Base-by-base conservation (phyloP, 2,329 filamentous ascomycete species). In the Clarireedia sp. region DNA sequence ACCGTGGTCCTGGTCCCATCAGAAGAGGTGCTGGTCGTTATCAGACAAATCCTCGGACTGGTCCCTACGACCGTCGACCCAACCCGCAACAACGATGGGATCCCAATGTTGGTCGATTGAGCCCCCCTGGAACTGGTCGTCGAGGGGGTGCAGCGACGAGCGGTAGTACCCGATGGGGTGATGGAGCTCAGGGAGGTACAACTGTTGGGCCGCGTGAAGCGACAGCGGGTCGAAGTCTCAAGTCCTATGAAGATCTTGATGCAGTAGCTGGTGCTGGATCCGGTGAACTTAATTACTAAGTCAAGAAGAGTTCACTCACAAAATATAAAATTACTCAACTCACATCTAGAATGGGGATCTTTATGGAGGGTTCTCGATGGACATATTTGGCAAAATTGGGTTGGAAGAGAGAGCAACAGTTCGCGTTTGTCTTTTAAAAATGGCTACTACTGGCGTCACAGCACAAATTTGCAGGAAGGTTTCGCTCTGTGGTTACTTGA, bases 171-270 rank as follows among this genome's bases (percentile, higher is more conserved):
- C 77, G 83, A 62, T 88, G 86, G 80, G 86, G 86, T 43, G 87
- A 90, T 61, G 24, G n/a, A 41, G 77, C 77, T 2, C 87, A 89
- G 48, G 86, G 87, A 40, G 86, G 81, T 23, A 83, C 86, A 36
- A 84, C 87, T 2, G 86, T 91, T 58, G 91, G 90, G 0, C 92
- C 94, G 19, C 82, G 89, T 19, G 91, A 97, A 72, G 92, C 94
- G 10, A 90, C 95, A 0, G 89, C 95, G 63, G 94, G 94, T 5
- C 83, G 94, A 56, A 96, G 89, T 59, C 74, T 99, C 62, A 96
- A 95, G 79, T 96, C 90, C 70, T 99, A 99, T 69, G 95, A 99
- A 71, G 94, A 99, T 69, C 76, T 99, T 23, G 94, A 99, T 73
- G 92, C 95, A 46, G 86, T 87, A 56, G 83, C 83, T 38, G 82